Conservation (phyloP, 768 basidiomycete species). For the Lactifluus hygrophoroides region DNA sequence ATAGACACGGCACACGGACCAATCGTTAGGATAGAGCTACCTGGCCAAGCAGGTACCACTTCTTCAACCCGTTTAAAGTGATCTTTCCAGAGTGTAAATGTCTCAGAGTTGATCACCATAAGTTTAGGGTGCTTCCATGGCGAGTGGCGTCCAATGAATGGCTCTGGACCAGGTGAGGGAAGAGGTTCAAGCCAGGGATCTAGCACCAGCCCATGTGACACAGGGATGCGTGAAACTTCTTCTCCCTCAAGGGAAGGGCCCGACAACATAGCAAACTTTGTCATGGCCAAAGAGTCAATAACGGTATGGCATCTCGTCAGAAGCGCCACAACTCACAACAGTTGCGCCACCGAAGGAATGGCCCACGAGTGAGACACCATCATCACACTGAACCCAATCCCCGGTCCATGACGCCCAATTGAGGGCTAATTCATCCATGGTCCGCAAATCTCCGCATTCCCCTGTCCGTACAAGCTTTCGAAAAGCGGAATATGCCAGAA, state of each 20-base stretch:
- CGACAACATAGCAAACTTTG: conserved; percentile 54
- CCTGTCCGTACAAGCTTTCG: conserved; percentile 35
- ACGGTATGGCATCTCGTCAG: background rate
- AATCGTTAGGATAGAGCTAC: conserved; percentile 13
- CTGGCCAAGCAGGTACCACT: conserved; percentile 41
- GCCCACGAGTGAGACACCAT: conserved; percentile 36
- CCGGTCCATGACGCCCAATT: conserved; percentile 35
- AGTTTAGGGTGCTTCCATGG: conserved; percentile 24
- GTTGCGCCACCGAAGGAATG: conserved; percentile 54
- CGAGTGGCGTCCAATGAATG: conserved; percentile 14
- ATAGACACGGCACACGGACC: conserved; percentile 5
- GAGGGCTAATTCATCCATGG: conserved; percentile 45
- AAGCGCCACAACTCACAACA: conserved; percentile 30
- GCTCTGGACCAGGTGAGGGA: conserved; percentile 43
- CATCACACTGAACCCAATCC: conserved; percentile 28
- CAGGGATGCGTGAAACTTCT: conserved; percentile 37
- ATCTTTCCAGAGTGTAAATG: conserved; percentile 69
- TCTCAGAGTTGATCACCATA: conserved; percentile 68
- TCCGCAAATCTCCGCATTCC: conserved; percentile 19
- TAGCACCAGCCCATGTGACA: conserved; percentile 51
- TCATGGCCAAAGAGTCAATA: background rate
- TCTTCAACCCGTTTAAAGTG: conserved; percentile 56
- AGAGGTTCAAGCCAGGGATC: conserved; percentile 86
- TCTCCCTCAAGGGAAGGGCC: conserved; percentile 33
- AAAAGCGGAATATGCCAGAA: conserved; percentile 54